These are phyloP conservation scores for Biscogniauxia marginata DNA, from an alignment of 2,329 filamentous ascomycete species.

Conservation along the genomic window DNA sequence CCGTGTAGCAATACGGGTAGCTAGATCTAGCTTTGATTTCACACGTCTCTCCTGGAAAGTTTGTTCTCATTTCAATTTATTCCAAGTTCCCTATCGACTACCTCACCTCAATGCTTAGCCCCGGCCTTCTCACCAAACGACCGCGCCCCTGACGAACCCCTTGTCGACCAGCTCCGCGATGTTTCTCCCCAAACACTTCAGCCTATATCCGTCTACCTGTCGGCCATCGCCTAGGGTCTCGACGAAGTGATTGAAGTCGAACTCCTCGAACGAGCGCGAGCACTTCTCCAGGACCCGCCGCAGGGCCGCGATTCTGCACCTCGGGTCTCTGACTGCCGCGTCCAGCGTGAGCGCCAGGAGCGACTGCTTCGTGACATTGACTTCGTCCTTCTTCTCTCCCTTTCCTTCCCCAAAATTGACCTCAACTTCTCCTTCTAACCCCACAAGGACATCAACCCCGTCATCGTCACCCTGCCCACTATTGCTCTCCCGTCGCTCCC, in stretches of 20 bases:
- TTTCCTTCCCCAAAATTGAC: neutral
- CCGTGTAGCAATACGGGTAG: no score
- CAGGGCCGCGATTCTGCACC: constrained; percentile 20
- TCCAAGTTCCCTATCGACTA: neutral
- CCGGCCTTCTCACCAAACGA: constrained; percentile 16
- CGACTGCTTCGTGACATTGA: constrained; percentile 23
- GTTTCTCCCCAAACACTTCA: constrained; percentile 19
- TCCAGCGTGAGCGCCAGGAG: constrained; percentile 24
- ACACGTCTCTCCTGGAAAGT: no score
- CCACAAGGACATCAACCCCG: no score
- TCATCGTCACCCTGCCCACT: no score
- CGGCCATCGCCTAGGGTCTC: constrained; percentile 13
- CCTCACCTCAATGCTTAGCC: neutral
- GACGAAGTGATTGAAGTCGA: constrained; percentile 21
- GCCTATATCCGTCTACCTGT: constrained; percentile 12
- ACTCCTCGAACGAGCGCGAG: constrained; percentile 19
- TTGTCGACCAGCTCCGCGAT: constrained; percentile 18
- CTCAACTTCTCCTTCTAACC: neutral
- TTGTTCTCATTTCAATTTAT: no score
- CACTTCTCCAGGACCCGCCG: constrained; percentile 24
- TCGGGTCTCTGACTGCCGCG: constrained; percentile 22
- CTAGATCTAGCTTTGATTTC: no score
- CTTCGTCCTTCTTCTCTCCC: neutral
- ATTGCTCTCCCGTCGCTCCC: no score
- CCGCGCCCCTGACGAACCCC: constrained; percentile 24